Percentiles rank a stretch among this genome's conserved stretches.
Evolutionary conservation across 2,329 filamentous ascomycete genomes (phyloP).

Genomic region (Aspergillus sp.): DNA sequence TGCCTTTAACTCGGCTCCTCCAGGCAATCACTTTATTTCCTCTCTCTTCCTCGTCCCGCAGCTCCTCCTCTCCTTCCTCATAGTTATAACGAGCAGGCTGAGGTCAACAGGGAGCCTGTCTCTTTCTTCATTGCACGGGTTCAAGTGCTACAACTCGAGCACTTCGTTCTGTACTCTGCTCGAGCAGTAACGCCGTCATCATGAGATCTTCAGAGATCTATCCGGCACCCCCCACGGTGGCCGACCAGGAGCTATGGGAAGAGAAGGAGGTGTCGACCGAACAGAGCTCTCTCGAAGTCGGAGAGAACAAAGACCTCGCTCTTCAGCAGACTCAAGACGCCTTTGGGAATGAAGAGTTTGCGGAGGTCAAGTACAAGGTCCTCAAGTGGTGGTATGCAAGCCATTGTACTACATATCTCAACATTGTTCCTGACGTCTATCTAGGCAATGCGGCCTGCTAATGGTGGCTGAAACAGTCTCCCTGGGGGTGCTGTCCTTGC

Average conservation of each 20-base stretch:
- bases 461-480: conserved; percentile 64
- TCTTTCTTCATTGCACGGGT: background rate
- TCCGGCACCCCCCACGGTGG: conserved; percentile 10
- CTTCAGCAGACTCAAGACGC: conserved; percentile 35
- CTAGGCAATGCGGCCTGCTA: conserved; percentile 48
- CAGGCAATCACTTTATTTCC: background rate
- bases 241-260: conserved; percentile 16
- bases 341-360: conserved; percentile 44
- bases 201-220: conserved; percentile 21
- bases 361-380: conserved; percentile 54
- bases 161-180: background rate
- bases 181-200: background rate
- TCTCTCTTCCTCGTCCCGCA: background rate
- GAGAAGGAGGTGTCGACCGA: conserved; percentile 14
- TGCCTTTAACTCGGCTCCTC: background rate
- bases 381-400: conserved; percentile 49
- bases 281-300: conserved; percentile 15
- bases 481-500: conserved; percentile 59
- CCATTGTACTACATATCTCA: background rate
- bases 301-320: conserved; percentile 25
- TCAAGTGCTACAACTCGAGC: background rate
- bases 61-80: too few relatives aligned
- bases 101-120: background rate
- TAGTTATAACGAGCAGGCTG: background rate
- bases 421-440: conserved; percentile 34